Base-by-base conservation (phyloP, 805 yeast genomes). In the Yamadazyma sp. region DNA sequence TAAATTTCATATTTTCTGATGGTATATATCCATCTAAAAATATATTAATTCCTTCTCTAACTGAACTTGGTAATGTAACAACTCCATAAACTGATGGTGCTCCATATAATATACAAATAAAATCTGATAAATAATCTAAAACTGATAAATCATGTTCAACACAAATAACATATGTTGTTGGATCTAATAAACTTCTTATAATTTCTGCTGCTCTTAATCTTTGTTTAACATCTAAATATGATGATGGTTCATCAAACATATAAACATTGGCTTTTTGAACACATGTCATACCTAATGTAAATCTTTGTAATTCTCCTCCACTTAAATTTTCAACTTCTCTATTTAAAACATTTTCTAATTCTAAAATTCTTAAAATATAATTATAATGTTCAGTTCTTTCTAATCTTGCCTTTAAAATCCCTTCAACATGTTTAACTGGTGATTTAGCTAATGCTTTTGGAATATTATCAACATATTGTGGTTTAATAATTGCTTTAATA, bases 61-160 rank as follows among this genome's bases (percentile, higher is more conserved):
- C 99, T 4, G 96, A 86, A 0, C 95, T 68, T 35, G 99, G 99
- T 61, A 93, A 73, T 16, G 97, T 87, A 33, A 93, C 99, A 45
- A 93, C 98, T 74, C 99, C 99, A 60, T 93, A 93, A 28, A 93
- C 96, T 6, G 98, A 91, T 34, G 99, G 96, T 33, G 87, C 95
- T 73, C 99, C 99, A 60, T 93, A 93, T 39, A 93, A 68, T 52
- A 93, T 93, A 78, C 98, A 93, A 39, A 93, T 88, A 50, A 82
- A 93, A 69, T 93, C 99, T 11, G 98, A 91, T 51, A 93, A 74
- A 62, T 93, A 93, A 72, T 93, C 99, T 65, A 93, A 73, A 18
- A 93, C 98, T 4, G 97, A 89, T 67, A 93, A 75, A 77, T 93
- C 99, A 73, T 93, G 99, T 75, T 93, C 99, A 43, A 93, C 99